These are phyloP conservation scores for Pelargonium cotyledonis DNA, from an alignment of 441 rosid genomes.

Conservation along the genomic window DNA sequence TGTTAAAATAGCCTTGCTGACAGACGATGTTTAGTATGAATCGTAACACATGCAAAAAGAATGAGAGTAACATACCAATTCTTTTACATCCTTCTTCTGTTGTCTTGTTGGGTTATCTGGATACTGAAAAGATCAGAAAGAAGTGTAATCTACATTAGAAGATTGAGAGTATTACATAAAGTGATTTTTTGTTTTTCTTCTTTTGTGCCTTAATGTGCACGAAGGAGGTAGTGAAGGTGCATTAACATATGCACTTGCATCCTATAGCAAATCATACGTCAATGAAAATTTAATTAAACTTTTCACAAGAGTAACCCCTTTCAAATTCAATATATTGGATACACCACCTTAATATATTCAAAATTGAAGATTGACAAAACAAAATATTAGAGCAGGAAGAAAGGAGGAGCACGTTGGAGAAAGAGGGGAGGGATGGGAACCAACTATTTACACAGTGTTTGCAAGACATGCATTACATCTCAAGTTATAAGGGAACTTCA, in stretches of 20 bases:
- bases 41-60: not conserved
- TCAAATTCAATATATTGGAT: no score
- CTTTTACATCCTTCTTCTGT: slow-evolving; percentile 85
- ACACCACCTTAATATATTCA: no score
- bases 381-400: no score
- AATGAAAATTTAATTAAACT: no score
- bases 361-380: no score
- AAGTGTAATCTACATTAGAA: not conserved
- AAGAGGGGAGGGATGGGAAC: no score
- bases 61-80: slow-evolving; percentile 50
- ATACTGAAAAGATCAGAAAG: slow-evolving; percentile 44
- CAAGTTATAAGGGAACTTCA: not conserved
- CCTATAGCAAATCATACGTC: not conserved
- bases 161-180: not conserved
- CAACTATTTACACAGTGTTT: no score
- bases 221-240: not conserved
- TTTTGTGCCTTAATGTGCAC: not conserved
- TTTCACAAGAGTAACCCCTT: no score
- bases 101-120: slow-evolving; percentile 92
- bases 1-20: not conserved
- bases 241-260: slow-evolving; percentile 1
- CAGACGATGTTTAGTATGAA: not conserved
- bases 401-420: no score
- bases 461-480: no score
- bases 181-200: no score